Evolutionary conservation across 2,329 filamentous ascomycete species (phyloP).

Genomic region (Aspergillus luchuensis): DNA sequence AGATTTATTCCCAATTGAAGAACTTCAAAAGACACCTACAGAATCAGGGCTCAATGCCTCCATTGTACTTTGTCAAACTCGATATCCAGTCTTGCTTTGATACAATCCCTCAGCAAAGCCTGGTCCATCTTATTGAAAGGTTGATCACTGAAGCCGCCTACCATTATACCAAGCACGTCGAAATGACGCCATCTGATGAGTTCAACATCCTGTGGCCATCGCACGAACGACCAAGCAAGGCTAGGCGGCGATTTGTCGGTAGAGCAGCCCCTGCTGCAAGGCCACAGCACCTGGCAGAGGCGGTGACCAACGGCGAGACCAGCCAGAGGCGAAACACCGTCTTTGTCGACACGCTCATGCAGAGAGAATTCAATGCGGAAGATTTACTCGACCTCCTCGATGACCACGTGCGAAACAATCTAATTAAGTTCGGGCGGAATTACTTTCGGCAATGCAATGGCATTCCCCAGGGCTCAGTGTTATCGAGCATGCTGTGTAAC

Average conservation of each 20-base stretch:
- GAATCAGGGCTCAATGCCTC: slow-evolving; percentile 39
- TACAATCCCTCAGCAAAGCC: slow-evolving; percentile 79
- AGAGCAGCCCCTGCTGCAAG: slow-evolving; percentile 52
- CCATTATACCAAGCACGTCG: slow-evolving; percentile 70
- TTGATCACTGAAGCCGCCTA: slow-evolving; percentile 65
- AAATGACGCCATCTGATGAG: slow-evolving; percentile 60
- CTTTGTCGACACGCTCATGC: slow-evolving; percentile 71
- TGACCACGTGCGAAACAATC: slow-evolving; percentile 80
- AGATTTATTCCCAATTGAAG: slow-evolving; percentile 74
- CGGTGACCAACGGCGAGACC: slow-evolving; percentile 38
- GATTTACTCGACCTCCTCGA: slow-evolving; percentile 69
- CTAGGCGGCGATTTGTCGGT: slow-evolving; percentile 53
- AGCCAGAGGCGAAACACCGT: slow-evolving; percentile 66
- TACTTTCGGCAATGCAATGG: slow-evolving; percentile 85
- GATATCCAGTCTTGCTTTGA: slow-evolving; percentile 94
- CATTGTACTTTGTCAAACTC: slow-evolving; percentile 84
- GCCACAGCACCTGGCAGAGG: slow-evolving; percentile 48
- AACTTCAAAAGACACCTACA: slow-evolving; percentile 58
- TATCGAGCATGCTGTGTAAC: slow-evolving; percentile 87
- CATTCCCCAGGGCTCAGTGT: slow-evolving; percentile 88
- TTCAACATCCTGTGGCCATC: slow-evolving; percentile 25
- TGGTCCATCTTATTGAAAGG: slow-evolving; percentile 66
- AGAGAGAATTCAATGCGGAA: slow-evolving; percentile 58
- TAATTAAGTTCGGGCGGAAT: slow-evolving; percentile 85
- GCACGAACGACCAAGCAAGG: slow-evolving; percentile 25